Evolutionary conservation across 345 rosid genomes (phyloP), one percentile per base, ranked within the genome.

Genomic region (Cardamine occulta): DNA sequence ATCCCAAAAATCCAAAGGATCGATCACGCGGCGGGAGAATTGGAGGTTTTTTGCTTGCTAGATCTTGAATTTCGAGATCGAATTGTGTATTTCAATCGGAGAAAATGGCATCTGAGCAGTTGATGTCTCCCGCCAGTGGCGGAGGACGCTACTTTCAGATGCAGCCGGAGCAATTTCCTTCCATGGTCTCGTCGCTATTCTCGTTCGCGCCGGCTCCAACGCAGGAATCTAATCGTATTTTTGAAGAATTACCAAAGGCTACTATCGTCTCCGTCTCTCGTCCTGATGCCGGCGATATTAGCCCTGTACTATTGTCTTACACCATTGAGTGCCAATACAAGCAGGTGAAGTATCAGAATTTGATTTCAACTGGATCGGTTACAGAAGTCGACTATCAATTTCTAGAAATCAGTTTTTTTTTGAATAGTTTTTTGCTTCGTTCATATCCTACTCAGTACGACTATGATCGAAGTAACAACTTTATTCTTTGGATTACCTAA

Each of bases 211-310:
- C 79, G 26, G 86, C 77, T 39, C 70, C 86, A 8, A 58, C 84
- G 5, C 84, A 86, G 29, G 97, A 89, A 76, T 58, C 85, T 12
- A 49, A 86, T 74, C 84, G 91, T 74, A 83, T 95, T 40, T 95
- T 95, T 77, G 96, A 95, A 29, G 97, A 93, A 83, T 85, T 95
- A 67, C 99, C 98, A 0, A 80, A 78, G 76, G 96, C 93, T 5
- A 70, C 74, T 37, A 93, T 93, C 74, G 85, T 89, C 45, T 87
- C 90, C 32, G 97, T 91, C 58, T 90, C 97, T 11, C 74, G 98
- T 29, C 98, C 98, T 53, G 99, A 95, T 64, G 88, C 94, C 24
- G 87, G 83, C 42, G 99, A 95, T 82, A 89, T 95, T 26, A 93
- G 96, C 48, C 98, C 99, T 55, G 80, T 90, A 53, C 88, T 87